Evolutionary conservation across 139 green algal genomes (phyloP), one percentile per base, ranked within the genome.

Genomic region (Astrephomene gubernaculifera): DNA sequence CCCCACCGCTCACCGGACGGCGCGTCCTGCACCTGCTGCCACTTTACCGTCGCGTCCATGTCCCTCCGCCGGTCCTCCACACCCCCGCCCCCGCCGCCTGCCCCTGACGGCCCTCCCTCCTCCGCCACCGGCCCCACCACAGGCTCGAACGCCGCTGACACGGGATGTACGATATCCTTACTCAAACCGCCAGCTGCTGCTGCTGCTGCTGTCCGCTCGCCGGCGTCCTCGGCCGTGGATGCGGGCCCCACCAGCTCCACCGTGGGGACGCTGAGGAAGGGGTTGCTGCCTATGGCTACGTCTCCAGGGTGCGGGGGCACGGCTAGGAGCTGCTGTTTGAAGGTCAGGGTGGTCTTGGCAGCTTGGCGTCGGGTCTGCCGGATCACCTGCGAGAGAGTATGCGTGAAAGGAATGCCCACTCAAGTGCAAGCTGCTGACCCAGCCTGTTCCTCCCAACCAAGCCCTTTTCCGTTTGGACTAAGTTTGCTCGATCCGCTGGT

Each of bases 271-370:
- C 44, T 52, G 43, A 88, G 64, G 61, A 91, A 91, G 22, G 87
- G 87, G 71, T 91, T 91, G 64, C 70, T 81, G 49, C 67, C 81
- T 39, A 68, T n/a, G 0, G 53, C n/a, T 3, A 49, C 67, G 36
- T 61, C 45, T 4, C 45, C 64, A 33, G 57, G 60, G 29, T 52
- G 64, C 57, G 36, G 72, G 57, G 70, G 78, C 24, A 85, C 78
- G 41, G 76, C 82, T 57, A 88, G 82, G 22, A 86, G 76, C 72
- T 88, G 78, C 61, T 87, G 87, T 53, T 88, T 90, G 19, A 80
- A 75, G 0, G 68, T 83, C 65, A 90, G 45, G 67, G 86, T 76
- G 53, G 81, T 90, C 80, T 87, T 79, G 60, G 76, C 76, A 39
- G 60, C 76, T 64, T 74, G 71, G 36, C 61, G 60, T 61, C 44